Base-by-base conservation (phyloP, 2,329 filamentous ascomycete genomes). In the Aspergillus eucalypticola region DNA sequence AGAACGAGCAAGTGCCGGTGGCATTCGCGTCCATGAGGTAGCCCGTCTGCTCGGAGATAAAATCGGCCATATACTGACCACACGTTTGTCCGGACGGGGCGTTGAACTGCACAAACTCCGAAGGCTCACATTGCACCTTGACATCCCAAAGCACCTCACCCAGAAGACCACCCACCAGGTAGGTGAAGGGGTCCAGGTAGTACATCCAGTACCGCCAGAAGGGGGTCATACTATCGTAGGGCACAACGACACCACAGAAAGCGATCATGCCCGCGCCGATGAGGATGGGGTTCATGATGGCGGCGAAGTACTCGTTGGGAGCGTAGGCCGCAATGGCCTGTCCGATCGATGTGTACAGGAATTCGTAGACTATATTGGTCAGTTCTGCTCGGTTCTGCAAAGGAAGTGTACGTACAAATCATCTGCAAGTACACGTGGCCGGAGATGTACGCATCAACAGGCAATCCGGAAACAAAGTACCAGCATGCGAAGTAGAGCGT, bases 271-370 rank as follows among this genome's bases (percentile, higher is more conserved):
- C 77, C 1, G 76, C 74, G 5, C 82, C 80, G 58, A 88, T 75
- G 10, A 87, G 55, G 0, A 88, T 69, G 0, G 84, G 84, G 63
- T 87, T 87, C 61, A 82, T 80, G 4, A 88, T 77, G 0, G 83
- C 77, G 0, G 86, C 86, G 48, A 87, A 86, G 10, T 86, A 81
- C 35, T 81, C 84, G 62, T 86, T 87, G 0, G 86, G 86, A 0
- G 85, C 83, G 61, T 87, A 88, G 1, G 86, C 85, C 0, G 85
- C 84, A n/a, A 88, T 78, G 2, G 71, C 73, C 60, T 80, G 78
- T 1, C 78, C 78, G 55, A 79, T 73, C 0, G 75, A 78, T 0
- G 77, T 80, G 55, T 80, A 80, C 0, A 81, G 58, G 19, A 79
- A 70, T 50, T 75, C 73, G 49, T 79, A 81, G 56, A 80, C 74